Conservation (phyloP, 2,329 filamentous ascomycete species). For the Dothideomycetes sp. region DNA sequence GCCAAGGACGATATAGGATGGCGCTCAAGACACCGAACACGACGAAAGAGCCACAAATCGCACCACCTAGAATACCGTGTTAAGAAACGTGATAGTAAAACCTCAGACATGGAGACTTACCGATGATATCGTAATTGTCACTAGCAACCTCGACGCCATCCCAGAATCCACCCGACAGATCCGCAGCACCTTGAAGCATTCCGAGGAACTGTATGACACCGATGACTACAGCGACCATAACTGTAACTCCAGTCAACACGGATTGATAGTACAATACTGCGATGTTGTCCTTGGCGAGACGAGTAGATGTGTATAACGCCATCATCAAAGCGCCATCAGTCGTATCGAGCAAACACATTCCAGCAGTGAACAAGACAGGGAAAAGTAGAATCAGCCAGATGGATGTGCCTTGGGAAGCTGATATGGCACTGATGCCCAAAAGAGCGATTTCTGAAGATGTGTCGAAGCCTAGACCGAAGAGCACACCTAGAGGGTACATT, state of each 20-base stretch:
- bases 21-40: slow-evolving; percentile 67
- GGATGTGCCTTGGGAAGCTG: slow-evolving; percentile 74
- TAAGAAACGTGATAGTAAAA: too few relatives aligned
- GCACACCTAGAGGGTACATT: slow-evolving; percentile 82
- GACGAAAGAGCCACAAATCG: slow-evolving; percentile 77
- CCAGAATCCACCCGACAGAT: slow-evolving; percentile 76
- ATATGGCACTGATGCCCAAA: slow-evolving; percentile 78
- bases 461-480: slow-evolving; percentile 87
- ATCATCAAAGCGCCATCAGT: slow-evolving; percentile 93
- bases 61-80: slow-evolving; percentile 39
- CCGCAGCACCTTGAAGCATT: slow-evolving; percentile 65
- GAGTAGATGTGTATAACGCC: slow-evolving; percentile 74
- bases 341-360: slow-evolving; percentile 92
- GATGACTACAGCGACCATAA: slow-evolving; percentile 75
- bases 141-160: slow-evolving; percentile 68
- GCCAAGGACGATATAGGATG: slow-evolving; percentile 71
- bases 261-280: slow-evolving; percentile 92
- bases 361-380: slow-evolving; percentile 80
- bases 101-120: slow-evolving; percentile 29
- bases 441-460: slow-evolving; percentile 91
- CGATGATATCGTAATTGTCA: slow-evolving; percentile 78
- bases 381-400: slow-evolving; percentile 95
- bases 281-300: slow-evolving; percentile 71
- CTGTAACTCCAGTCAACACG: slow-evolving; percentile 73
- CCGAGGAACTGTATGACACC: slow-evolving; percentile 77